Base-by-base conservation (phyloP, 805 yeast species). In the Candida ortonii region DNA sequence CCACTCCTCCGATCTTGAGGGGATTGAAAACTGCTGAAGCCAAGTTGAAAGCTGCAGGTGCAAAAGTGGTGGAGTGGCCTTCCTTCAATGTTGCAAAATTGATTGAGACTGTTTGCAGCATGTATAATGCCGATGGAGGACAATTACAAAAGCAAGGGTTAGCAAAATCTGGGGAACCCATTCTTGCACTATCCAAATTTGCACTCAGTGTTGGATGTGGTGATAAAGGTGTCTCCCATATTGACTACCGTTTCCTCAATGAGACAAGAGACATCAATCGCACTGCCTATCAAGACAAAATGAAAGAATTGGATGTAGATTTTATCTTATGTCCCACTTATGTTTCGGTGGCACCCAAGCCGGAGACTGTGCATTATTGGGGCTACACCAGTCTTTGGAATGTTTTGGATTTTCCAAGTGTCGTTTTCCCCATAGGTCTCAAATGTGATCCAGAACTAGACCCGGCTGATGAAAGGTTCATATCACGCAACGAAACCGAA, bases 341-440 rank as follows among this genome's bases (percentile, higher is more conserved):
- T 55, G 71, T 68, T 34, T 76, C 76, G 36, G 83, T 78, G 27
- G 85, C 89, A 13, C 81, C 86, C 27, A 65, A 68, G 35, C 78
- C 80, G 5, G 76, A 71, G 32, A 68, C 68, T 15, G 63, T 76
- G 8, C 71, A 71, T 49, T 80, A 79, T 59, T 82, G 88, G 86
- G 80, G 86, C 1, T 83, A 82, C 64, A 80, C 87, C 3, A 63
- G 81, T 3, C 64, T 80, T 46, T 82, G 78, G 77, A 82, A 82
- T 58, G 51, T 80, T 36, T 57, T 80, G 40, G 90, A 82, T 55
- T 68, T 73, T 48, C 86, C 89, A 13, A 70, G 73, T 22, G 71
- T 76, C 34, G 66, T 70, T 0, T 66, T 78, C 61, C 84, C 80
- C 39, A 68, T 82, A 3, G 75, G 82, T 3, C 59, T 76, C 39